Conservation (phyloP, 768 basidiomycete species). For the Podaxis rugospora region DNA sequence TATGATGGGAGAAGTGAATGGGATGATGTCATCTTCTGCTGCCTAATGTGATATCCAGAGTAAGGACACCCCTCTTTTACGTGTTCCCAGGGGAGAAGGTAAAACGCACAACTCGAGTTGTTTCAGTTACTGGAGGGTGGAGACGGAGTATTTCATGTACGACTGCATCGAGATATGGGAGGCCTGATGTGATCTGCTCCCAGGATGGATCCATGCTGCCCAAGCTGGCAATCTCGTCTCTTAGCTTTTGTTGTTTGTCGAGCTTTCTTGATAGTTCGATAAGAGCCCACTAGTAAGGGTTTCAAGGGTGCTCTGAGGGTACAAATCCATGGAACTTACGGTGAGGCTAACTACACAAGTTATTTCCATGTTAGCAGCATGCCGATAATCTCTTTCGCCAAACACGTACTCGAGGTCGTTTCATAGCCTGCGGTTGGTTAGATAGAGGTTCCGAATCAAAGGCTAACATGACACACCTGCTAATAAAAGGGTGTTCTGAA, state of each 20-base stretch:
- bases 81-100: not conserved
- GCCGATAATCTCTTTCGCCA: not conserved
- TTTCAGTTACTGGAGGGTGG: conserved; percentile 31
- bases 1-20: conserved; percentile 45
- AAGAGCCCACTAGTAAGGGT: conserved; percentile 43
- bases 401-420: conserved; percentile 42
- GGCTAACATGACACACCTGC: conserved; percentile 25
- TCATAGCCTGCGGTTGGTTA: conserved; percentile 40
- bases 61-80: not conserved
- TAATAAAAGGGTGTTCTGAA: conserved; percentile 31
- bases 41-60: conserved; percentile 29
- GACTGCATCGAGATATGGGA: conserved; percentile 57
- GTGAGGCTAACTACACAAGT: conserved; percentile 30
- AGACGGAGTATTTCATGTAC: conserved; percentile 36
- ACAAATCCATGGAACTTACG: conserved; percentile 15
- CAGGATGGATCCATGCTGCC: conserved; percentile 44
- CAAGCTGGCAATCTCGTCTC: conserved; percentile 43
- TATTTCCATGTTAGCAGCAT: not conserved
- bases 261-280: conserved; percentile 47
- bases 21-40: conserved; percentile 51
- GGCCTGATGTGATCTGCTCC: conserved; percentile 43
- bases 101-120: conserved; percentile 33
- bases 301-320: not conserved
- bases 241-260: conserved; percentile 42
- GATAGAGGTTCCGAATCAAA: not conserved